phyloP scores from a whole-genome alignment of 2,329 filamentous ascomycete species.

The Fusarium sp. region DNA sequence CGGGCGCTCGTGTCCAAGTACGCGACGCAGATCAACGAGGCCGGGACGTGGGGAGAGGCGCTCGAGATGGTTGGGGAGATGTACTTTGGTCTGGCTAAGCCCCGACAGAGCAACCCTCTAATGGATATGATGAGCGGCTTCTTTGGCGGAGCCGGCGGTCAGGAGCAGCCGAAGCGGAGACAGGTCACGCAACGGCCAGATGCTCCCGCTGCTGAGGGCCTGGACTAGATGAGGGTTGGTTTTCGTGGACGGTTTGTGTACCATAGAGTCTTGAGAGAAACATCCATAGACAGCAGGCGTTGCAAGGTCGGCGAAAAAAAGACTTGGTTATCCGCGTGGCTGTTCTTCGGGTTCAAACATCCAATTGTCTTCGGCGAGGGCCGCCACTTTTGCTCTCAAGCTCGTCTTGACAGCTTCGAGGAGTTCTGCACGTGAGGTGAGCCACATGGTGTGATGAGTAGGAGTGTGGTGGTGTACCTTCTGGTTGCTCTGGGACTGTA shows the following conservation, averaged over 20 bases:
- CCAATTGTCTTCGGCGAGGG: constrained; percentile 87
- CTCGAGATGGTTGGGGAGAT: constrained; percentile 92
- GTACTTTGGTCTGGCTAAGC: constrained; percentile 94
- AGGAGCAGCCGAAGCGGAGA: constrained; percentile 51
- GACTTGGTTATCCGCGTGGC: constrained; percentile 49
- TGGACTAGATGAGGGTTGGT: constrained; percentile 60
- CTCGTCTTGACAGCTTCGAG: constrained; percentile 77
- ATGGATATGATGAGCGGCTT: constrained; percentile 98
- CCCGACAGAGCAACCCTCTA: constrained; percentile 89
- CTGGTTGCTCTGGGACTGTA: constrained; percentile 70
- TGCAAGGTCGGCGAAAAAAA: constrained; percentile 38
- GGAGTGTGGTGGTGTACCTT: constrained; percentile 61
- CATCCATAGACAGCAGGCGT: constrained; percentile 44
- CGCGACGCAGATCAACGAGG: constrained; percentile 79
- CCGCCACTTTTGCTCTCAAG: constrained; percentile 77
- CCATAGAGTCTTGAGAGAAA: constrained; percentile 38
- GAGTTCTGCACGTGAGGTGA: constrained; percentile 64
- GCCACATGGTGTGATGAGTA: neutral
- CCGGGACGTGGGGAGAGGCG: constrained; percentile 81
- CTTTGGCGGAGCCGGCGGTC: constrained; percentile 78
- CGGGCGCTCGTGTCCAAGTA: constrained; percentile 87
- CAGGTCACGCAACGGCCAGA: constrained; percentile 59
- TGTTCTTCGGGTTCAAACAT: constrained; percentile 83
- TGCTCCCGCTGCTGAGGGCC: constrained; percentile 67
- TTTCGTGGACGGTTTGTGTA: constrained; percentile 30